A percentile compares a stretch with the other conserved stretches of the same genome.
Evolutionary conservation across 2,329 filamentous ascomycete species (phyloP).

Genomic region (Sclerotinia borealis): DNA sequence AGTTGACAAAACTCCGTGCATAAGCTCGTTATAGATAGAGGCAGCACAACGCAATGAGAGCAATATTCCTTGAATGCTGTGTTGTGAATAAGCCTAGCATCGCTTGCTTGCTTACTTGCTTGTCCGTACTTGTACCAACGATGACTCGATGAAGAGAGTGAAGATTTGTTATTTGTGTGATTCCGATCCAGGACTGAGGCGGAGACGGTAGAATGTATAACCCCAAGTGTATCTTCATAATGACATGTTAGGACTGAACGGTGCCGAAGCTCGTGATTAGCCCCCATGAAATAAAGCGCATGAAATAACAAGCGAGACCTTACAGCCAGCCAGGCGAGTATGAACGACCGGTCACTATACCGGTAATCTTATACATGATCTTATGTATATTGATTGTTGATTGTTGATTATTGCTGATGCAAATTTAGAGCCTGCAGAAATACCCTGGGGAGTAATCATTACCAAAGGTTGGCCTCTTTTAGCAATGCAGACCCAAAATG

Average conservation of each 20-base stretch:
- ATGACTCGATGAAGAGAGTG: neutral
- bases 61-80: neutral
- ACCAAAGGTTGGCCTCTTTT: too few relatives aligned
- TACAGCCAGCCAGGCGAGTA: too few relatives aligned
- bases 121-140: neutral
- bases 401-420: too few relatives aligned
- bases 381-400: too few relatives aligned
- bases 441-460: too few relatives aligned
- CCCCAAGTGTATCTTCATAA: neutral
- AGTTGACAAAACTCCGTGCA: neutral
- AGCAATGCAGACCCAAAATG: too few relatives aligned
- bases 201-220: neutral
- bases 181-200: neutral
- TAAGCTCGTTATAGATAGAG: neutral
- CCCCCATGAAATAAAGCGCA: constrained; percentile 31
- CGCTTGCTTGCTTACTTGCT: neutral
- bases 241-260: constrained; percentile 28
- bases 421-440: too few relatives aligned
- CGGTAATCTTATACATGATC: too few relatives aligned
- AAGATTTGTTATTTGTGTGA: neutral
- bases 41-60: neutral
- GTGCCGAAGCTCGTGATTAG: constrained; percentile 34
- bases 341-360: too few relatives aligned
- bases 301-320: constrained; percentile 26
- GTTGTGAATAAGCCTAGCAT: neutral